phyloP scores from a whole-genome alignment of 192 early-diverging fungal species.

The Entomortierella beljakovae region DNA sequence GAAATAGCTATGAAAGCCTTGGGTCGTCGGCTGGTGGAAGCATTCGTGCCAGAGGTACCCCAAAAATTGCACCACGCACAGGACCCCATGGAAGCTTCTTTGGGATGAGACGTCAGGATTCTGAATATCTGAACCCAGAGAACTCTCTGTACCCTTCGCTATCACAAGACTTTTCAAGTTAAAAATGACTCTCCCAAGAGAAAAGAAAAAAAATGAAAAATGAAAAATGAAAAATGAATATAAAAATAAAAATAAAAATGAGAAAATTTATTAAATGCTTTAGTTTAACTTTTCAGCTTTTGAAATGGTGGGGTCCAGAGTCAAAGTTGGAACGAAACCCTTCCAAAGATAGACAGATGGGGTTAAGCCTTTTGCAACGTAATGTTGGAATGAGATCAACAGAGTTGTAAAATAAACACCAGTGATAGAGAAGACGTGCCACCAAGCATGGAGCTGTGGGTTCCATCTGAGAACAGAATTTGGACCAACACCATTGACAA shows the following conservation, averaged over 20 bases:
- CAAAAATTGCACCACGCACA: constrained; percentile 27
- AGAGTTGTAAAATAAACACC: constrained; percentile 62
- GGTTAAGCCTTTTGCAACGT: constrained; percentile 23
- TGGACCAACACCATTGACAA: constrained; percentile 45
- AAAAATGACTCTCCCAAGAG: constrained; percentile 15
- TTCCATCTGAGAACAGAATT: constrained; percentile 55
- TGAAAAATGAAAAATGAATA: no score
- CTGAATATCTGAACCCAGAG: constrained; percentile 43
- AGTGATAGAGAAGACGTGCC: constrained; percentile 70
- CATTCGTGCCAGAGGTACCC: constrained; percentile 6
- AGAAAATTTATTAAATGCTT: neutral
- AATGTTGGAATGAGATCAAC: constrained; percentile 60
- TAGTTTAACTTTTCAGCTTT: constrained; percentile 12
- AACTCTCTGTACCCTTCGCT: constrained; percentile 48
- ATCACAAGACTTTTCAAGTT: constrained; percentile 17
- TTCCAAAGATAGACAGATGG: constrained; percentile 41
- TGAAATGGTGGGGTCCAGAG: constrained; percentile 2
- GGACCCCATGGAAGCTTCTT: constrained; percentile 51
- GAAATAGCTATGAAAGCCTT: neutral
- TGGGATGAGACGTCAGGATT: constrained; percentile 46
- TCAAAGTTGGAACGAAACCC: constrained; percentile 35
- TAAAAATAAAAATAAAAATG: neutral
- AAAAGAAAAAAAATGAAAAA: neutral
- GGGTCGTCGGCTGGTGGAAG: neutral
- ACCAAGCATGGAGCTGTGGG: constrained; percentile 74